A percentile compares a stretch with the other conserved stretches of the same genome.
These are phyloP conservation scores for Phytopythium helicoides DNA, from an alignment of 352 stramenopile species.

Conservation along the genomic window DNA sequence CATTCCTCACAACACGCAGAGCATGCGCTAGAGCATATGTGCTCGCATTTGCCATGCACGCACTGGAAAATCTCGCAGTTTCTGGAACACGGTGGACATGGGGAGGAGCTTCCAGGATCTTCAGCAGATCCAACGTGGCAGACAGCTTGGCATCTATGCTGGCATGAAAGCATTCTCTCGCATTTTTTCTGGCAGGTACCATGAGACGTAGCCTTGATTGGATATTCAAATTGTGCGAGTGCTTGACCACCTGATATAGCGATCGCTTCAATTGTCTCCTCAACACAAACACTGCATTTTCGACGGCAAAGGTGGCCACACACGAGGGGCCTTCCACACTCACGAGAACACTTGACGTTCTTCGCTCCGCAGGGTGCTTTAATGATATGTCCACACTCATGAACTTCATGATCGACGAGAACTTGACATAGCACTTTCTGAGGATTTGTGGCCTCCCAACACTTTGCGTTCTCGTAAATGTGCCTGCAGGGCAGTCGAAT, in stretches of 20 bases:
- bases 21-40: slow-evolving; percentile 44
- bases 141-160: slow-evolving; percentile 48
- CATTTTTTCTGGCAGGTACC: slow-evolving; percentile 57
- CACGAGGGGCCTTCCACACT: slow-evolving; percentile 13
- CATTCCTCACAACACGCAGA: slow-evolving; percentile 71
- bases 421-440: slow-evolving; percentile 21
- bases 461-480: slow-evolving; percentile 21
- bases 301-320: slow-evolving; percentile 41
- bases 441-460: slow-evolving; percentile 17
- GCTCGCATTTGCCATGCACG: slow-evolving; percentile 55
- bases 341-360: slow-evolving; percentile 19
- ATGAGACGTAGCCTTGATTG: slow-evolving; percentile 36
- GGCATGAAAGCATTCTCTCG: slow-evolving; percentile 58
- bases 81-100: slow-evolving; percentile 53
- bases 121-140: slow-evolving; percentile 34
- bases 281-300: slow-evolving; percentile 30
- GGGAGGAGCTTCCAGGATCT: not conserved
- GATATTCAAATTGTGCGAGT: slow-evolving; percentile 13
- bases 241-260: no score
- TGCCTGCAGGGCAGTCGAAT: slow-evolving; percentile 59
- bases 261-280: slow-evolving; percentile 24
- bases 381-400: slow-evolving; percentile 28
- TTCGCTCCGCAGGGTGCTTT: slow-evolving; percentile 18
- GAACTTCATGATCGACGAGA: slow-evolving; percentile 25
- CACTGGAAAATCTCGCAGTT: slow-evolving; percentile 54